Evolutionary conservation across 495 filamentous ascomycete genomes (phyloP), one percentile per base, ranked within the genome.

Genomic region (Neurospora terricola): DNA sequence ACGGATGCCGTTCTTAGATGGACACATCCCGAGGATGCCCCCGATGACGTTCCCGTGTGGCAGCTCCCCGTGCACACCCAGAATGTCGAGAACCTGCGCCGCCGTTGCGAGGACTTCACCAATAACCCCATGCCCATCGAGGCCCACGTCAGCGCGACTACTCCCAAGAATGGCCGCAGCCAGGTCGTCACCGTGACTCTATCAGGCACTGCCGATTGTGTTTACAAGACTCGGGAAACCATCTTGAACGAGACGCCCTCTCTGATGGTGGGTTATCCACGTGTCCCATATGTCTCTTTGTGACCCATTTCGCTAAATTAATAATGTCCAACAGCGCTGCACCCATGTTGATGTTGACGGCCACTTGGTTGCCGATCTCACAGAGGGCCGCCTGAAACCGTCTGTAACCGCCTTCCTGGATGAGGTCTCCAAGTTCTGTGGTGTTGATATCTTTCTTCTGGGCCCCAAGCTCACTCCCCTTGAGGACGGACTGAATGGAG

Each of bases 381-480:
- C 90, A 74, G 91, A 93, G 69, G 87, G 91, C 74, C 83, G 88
- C 23, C 76, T 87, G 5, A 89, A 88, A 75, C 83, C 85, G 75
- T 80, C 82, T 11, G 91, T 98, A 27, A 86, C 94, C n/a, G 89
- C 92, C 36, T 93, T 95, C 77, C 86, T 98, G 74, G 92, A 98
- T 78, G 88, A 89, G 42, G 88, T 96, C 79, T 91, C 96, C 27
- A 86, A 84, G 66, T 94, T 91, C 79, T 97, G 94, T 73, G 96
- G 94, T 36, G 94, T 96, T 72, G 96, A 98, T 80, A 96, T 99
- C 76, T 99, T 99, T 82, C 84, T 99, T 21, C 86, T 98, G 72
- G 93, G 91, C 70, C 94, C 93, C 30, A 96, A 93, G 82, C 87
- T 89, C 66, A 85, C 86, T 18, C 86, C 86, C 10, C 91, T 91